These are phyloP conservation scores for Atalantia buxifolia DNA, from an alignment of 345 rosid species.

Conservation along the genomic window DNA sequence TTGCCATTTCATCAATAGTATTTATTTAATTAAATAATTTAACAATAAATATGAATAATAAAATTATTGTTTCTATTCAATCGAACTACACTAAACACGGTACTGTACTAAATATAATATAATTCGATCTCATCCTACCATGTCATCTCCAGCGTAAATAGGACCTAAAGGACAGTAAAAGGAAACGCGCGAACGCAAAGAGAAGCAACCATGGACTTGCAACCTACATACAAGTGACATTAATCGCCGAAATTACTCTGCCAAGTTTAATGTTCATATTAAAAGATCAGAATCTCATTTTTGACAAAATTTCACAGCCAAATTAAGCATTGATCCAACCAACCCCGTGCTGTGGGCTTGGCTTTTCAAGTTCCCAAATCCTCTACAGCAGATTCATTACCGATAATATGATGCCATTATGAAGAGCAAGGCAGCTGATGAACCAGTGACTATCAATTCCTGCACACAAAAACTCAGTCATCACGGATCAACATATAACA, in stretches of 20 bases:
- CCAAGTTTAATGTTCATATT: not conserved
- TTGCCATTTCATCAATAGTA: no score
- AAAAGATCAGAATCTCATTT: not conserved
- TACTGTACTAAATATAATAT: no score
- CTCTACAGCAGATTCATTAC: constrained; percentile 16
- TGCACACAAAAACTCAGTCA: constrained; percentile 27
- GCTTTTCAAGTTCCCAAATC: not conserved
- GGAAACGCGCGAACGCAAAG: no score
- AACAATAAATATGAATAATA: no score
- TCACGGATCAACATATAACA: not conserved
- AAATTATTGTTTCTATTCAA: no score
- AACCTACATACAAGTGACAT: not conserved
- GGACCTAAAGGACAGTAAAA: no score
- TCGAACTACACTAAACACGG: no score
- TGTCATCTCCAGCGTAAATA: no score
- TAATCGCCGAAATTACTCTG: not conserved
- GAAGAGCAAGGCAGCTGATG: constrained; percentile 48
- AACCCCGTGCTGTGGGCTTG: not conserved
- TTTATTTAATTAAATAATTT: no score
- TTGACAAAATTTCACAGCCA: constrained; percentile 20
- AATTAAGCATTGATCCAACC: not conserved
- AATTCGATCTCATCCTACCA: no score
- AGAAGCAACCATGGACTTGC: no score
- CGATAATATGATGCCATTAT: constrained; percentile 53
- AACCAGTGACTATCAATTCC: constrained; percentile 57